A percentile compares a stretch with the other conserved stretches of the same genome.
phyloP scores from a whole-genome alignment of 768 basidiomycete species.

The Lactifluus subvellereus region DNA sequence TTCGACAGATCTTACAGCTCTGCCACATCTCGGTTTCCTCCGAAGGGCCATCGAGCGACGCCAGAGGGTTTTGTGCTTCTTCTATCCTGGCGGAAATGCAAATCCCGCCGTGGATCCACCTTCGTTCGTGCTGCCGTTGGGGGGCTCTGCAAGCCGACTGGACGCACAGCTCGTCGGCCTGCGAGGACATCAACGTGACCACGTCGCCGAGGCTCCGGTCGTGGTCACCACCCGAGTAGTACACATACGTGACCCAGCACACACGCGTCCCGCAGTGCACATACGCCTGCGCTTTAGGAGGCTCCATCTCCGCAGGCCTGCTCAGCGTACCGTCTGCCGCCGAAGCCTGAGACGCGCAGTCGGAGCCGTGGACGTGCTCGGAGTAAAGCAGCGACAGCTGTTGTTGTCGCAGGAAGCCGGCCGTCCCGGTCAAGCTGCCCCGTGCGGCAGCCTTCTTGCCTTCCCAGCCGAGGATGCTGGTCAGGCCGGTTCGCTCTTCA shows the following conservation, averaged over 20 bases:
- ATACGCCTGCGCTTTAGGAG: conserved; percentile 14
- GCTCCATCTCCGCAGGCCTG: conserved; percentile 16
- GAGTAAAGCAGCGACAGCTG: conserved; percentile 47
- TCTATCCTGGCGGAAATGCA: conserved; percentile 8
- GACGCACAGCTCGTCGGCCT: conserved; percentile 35
- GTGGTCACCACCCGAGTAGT: conserved; percentile 26
- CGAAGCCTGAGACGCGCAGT: conserved; percentile 1
- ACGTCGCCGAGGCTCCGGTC: conserved; percentile 41
- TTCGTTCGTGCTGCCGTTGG: conserved; percentile 17
- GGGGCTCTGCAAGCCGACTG: conserved; percentile 31
- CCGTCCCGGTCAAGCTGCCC: conserved; percentile 42
- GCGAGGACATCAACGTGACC: conserved; percentile 33
- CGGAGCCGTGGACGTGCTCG: conserved; percentile 31
- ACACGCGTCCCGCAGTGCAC: conserved; percentile 41
- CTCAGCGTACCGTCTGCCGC: neutral
- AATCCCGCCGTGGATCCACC: conserved; percentile 20
- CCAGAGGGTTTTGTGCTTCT: neutral
- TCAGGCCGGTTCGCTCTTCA: conserved; percentile 51
- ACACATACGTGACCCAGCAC: conserved; percentile 43
- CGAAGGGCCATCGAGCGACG: neutral
- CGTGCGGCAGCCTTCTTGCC: conserved; percentile 34
- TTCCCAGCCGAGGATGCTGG: conserved; percentile 58
- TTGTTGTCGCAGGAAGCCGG: conserved; percentile 56
- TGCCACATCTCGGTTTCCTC: conserved; percentile 41
- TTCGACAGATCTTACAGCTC: conserved; percentile 44